phyloP scores from a whole-genome alignment of 768 basidiomycete species.

The Thelephora ganbajun region DNA sequence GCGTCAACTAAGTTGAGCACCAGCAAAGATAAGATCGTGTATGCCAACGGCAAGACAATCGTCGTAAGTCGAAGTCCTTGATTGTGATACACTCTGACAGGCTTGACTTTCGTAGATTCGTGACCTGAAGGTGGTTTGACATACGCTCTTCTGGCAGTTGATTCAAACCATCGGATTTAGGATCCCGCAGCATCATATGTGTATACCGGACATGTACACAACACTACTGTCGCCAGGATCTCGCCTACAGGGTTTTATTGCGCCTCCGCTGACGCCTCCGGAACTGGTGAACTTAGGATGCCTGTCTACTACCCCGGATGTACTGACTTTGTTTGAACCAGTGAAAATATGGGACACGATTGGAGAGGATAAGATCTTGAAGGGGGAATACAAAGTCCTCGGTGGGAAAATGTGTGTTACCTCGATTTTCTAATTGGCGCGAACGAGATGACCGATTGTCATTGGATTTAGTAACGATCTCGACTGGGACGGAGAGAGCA shows the following conservation, averaged over 20 bases:
- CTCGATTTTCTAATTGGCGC: not conserved
- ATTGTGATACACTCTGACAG: not conserved
- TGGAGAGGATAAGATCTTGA: constrained; percentile 71
- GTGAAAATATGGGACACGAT: constrained; percentile 91
- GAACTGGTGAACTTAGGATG: constrained; percentile 44
- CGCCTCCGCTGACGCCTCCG: constrained; percentile 75
- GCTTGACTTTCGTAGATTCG: constrained; percentile 40
- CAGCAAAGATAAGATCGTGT: constrained; percentile 70
- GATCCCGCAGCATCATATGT: constrained; percentile 47
- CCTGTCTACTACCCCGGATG: not conserved
- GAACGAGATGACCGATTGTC: constrained; percentile 5
- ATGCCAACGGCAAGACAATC: constrained; percentile 73
- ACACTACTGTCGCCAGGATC: constrained; percentile 78
- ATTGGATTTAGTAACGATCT: constrained; percentile 64
- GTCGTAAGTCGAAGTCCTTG: constrained; percentile 43
- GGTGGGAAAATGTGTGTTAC: constrained; percentile 50
- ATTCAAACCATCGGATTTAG: constrained; percentile 23
- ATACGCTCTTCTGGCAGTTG: not conserved
- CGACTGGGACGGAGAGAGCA: constrained; percentile 93
- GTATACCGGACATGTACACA: constrained; percentile 73
- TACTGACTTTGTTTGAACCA: constrained; percentile 13
- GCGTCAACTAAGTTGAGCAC: constrained; percentile 58
- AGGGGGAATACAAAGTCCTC: constrained; percentile 67
- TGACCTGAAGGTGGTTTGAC: constrained; percentile 56
- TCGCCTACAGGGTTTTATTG: constrained; percentile 93